Evolutionary conservation across 345 rosid genomes (phyloP).

Genomic region (Microcos paniculata): DNA sequence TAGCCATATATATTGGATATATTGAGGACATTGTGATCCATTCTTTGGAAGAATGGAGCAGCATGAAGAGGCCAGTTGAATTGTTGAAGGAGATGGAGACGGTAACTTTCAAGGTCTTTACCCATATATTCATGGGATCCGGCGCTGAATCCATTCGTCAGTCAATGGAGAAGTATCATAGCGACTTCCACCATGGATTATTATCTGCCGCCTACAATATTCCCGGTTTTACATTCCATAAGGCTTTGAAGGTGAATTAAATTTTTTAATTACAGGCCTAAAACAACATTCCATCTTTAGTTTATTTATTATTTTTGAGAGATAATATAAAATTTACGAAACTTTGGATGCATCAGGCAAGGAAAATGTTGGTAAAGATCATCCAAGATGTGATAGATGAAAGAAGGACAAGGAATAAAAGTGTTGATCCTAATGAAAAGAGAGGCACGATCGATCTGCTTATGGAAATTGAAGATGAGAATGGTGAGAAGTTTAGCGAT

Average conservation of each 20-base stretch:
- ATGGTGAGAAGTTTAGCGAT: constrained; percentile 21
- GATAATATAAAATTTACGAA: not conserved
- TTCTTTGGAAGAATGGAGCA: constrained; percentile 26
- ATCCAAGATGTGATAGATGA: constrained; percentile 19
- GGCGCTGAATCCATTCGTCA: constrained; percentile 11
- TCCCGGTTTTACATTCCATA: constrained; percentile 37
- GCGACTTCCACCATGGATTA: constrained; percentile 15
- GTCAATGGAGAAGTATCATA: constrained; percentile 17
- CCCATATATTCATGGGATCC: constrained; percentile 27
- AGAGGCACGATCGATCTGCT: constrained; percentile 29
- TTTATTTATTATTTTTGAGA: not conserved
- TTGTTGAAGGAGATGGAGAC: constrained; percentile 28
- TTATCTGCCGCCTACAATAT: constrained; percentile 21
- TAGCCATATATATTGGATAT: constrained; percentile 16
- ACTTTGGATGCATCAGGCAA: constrained; percentile 15
- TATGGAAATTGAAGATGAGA: constrained; percentile 33
- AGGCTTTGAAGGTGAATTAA: constrained; percentile 28
- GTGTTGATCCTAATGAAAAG: not conserved
- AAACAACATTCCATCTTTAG: not conserved
- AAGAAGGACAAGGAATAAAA: constrained; percentile 10
- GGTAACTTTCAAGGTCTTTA: constrained; percentile 27
- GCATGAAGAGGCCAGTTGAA: constrained; percentile 20
- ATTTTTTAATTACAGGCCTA: not conserved
- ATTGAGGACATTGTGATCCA: constrained; percentile 17
- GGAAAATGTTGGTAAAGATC: constrained; percentile 23